Evolutionary conservation across 2,329 filamentous ascomycete genomes (phyloP), one percentile per base, ranked within the genome.

Genomic region (Sordariomycetes sp.): DNA sequence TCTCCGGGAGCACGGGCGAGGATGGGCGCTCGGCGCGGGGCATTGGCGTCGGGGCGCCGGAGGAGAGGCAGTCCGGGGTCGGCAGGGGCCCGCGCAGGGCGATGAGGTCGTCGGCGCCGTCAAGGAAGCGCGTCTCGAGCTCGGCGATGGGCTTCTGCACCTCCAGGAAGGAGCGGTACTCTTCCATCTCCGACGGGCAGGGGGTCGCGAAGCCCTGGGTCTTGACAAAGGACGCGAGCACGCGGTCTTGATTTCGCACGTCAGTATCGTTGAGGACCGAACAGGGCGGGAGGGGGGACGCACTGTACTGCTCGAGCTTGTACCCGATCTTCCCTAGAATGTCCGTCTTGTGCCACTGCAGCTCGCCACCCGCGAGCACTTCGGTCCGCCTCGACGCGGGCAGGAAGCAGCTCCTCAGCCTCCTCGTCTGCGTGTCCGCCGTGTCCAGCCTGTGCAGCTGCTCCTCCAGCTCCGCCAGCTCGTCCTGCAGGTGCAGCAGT

Each of bases 401-500:
- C 3, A 77, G 62, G 22, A 79, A 74, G 7, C 74, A 70, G 22
- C 71, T 72, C 43, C 71, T 71, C 34, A 74, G 65, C 0, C 73
- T 70, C 3, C 76, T 69, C 10, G 69, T 72, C 60, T 79, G 74
- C 0, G 80, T 80, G 63, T 84, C 81, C 1, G 73, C 71, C 22
- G 72, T 73, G 65, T 96, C 92, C 1, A 94, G 71, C 0, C 77
- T 75, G 20, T 82, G 80, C 1, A 97, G 78, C 59, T 92, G 84
- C 65, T 90, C 86, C 70, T 96, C 91, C 43, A 96, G 76, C 64
- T 93, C 87, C 34, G 79, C 78, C 20, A 96, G 82, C 68, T 96
- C 90, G 66, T 96, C 90, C 70, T 96, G 92, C 18, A 96, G 77
- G 61, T 94, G 86, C 0, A 96, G 76, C 2, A 97, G 74, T 2